A percentile compares a stretch with the other conserved stretches of the same genome.
Evolutionary conservation across 257 asterid genomes (phyloP).

Genomic region (Mentha longifolia): DNA sequence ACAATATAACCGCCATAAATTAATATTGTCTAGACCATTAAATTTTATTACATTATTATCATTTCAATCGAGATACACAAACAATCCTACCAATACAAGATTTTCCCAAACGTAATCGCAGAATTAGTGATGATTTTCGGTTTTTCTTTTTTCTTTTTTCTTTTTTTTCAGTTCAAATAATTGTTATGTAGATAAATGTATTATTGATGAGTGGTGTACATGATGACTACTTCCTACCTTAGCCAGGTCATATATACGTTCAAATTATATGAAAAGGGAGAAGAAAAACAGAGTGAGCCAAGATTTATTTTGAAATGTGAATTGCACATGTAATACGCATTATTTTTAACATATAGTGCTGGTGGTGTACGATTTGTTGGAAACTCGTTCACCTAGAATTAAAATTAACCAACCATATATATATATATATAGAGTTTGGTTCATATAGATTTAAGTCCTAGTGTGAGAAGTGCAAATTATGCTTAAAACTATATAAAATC

Average conservation of each 20-base stretch:
- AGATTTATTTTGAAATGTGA: background rate
- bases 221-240: background rate
- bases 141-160: background rate
- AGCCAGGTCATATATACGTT: background rate
- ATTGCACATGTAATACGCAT: background rate
- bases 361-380: background rate
- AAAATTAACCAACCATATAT: no score
- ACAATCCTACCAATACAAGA: background rate
- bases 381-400: background rate
- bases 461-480: no score
- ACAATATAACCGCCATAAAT: no score
- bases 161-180: background rate
- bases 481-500: no score
- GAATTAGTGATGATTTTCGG: background rate
- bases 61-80: no score
- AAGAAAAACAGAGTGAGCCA: background rate
- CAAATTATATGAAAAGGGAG: background rate
- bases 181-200: background rate
- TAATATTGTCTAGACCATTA: no score
- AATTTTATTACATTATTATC: no score
- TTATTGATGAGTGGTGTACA: constrained; percentile 14
- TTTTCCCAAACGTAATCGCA: background rate
- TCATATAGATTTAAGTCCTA: no score
- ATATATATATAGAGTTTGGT: no score
- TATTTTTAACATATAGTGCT: background rate